Percentiles rank a stretch among this genome's conserved stretches.
phyloP scores from a whole-genome alignment of 2,329 filamentous ascomycete species.

The Xenoacremonium recifei region DNA sequence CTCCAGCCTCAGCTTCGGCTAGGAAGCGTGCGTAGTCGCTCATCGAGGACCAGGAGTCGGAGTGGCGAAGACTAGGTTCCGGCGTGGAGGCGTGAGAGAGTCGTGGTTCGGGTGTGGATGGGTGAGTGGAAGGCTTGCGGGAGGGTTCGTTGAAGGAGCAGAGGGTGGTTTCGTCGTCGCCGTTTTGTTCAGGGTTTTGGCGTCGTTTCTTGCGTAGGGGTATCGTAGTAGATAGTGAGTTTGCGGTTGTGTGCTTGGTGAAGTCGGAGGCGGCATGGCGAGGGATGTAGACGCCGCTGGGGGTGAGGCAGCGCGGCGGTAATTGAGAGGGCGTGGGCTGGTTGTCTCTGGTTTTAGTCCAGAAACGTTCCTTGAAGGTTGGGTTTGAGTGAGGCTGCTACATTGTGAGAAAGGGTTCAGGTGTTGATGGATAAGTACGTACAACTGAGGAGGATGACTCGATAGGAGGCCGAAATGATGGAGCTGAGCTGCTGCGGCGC shows the following conservation, averaged over 20 bases:
- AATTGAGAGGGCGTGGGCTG: slow-evolving; percentile 4
- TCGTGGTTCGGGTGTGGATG: too few species aligned
- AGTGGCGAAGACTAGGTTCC: too few species aligned
- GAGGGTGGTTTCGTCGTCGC: slow-evolving; percentile 14
- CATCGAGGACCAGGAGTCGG: too few species aligned
- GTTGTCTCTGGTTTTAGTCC: slow-evolving; percentile 3
- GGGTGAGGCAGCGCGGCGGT: slow-evolving; percentile 7
- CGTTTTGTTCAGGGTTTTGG: slow-evolving; percentile 5
- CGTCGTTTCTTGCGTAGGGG: slow-evolving; percentile 19
- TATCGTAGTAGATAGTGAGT: too few species aligned
- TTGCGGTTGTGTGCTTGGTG: slow-evolving; percentile 19
- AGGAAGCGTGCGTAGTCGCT: slow-evolving; percentile 25
- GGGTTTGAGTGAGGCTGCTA: too few species aligned
- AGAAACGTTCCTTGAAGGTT: slow-evolving; percentile 2
- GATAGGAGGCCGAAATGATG: too few species aligned
- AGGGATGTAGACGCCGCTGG: slow-evolving; percentile 24
- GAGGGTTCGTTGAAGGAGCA: slow-evolving; percentile 15
- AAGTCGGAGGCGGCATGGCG: slow-evolving; percentile 31
- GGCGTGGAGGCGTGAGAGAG: not conserved
- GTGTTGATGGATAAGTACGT: too few species aligned
- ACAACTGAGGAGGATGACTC: too few species aligned
- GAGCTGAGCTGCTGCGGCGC: too few species aligned
- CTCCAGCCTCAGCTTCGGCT: slow-evolving; percentile 13
- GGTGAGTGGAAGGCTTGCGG: not conserved
- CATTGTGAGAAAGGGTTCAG: too few species aligned